These are phyloP conservation scores for Tubosaeta sp. DNA, from an alignment of 768 basidiomycete species.

Conservation along the genomic window DNA sequence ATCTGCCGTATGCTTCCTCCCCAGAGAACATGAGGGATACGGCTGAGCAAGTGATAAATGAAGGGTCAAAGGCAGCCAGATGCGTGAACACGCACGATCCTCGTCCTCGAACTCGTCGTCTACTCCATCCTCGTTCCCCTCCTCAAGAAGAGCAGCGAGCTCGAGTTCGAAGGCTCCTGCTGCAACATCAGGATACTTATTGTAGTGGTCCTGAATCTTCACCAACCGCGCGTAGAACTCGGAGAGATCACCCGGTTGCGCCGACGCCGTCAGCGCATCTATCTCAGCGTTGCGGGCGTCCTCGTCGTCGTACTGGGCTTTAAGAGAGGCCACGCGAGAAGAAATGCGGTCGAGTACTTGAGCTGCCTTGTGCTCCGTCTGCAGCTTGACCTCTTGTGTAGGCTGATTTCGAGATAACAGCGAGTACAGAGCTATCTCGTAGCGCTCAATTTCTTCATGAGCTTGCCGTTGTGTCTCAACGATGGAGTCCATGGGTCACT, in stretches of 20 bases:
- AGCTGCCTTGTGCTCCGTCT: constrained; percentile 84
- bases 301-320: constrained; percentile 74
- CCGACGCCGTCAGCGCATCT: constrained; percentile 53
- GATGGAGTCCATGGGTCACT: constrained; percentile 76
- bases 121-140: constrained; percentile 60
- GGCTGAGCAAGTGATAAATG: constrained; percentile 39
- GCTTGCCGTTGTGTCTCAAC: constrained; percentile 93
- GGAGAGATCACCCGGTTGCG: constrained; percentile 68
- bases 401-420: constrained; percentile 66
- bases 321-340: constrained; percentile 59
- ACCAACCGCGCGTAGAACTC: constrained; percentile 96
- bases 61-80: constrained; percentile 2
- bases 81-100: constrained; percentile 61
- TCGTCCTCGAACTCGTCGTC: constrained; percentile 76
- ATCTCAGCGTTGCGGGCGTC: constrained; percentile 67
- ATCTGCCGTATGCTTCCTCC: constrained; percentile 93
- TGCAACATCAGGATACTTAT: constrained; percentile 88
- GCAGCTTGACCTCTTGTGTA: constrained; percentile 59
- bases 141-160: constrained; percentile 76
- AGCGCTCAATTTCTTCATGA: constrained; percentile 93
- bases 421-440: constrained; percentile 81
- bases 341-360: constrained; percentile 85
- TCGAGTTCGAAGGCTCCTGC: constrained; percentile 81
- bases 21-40: constrained; percentile 89
- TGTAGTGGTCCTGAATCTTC: constrained; percentile 95